Conservation (phyloP, 345 rosid genomes). For the Tarenaya hassleriana region DNA sequence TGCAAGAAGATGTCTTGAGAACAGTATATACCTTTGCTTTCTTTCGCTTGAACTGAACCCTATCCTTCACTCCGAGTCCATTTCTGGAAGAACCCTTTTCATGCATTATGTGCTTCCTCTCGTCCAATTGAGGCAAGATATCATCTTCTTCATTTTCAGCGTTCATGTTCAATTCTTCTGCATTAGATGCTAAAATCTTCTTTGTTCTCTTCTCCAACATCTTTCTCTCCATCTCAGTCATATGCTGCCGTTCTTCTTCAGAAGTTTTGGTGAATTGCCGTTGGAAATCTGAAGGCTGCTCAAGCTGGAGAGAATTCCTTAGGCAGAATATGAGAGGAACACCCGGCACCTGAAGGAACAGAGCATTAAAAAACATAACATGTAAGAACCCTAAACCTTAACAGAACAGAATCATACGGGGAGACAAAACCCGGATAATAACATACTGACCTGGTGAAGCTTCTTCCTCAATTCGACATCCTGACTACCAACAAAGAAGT, state of each 20-base stretch:
- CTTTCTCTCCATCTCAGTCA: conserved; percentile 43
- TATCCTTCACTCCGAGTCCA: conserved; percentile 44
- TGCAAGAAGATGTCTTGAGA: too few species aligned
- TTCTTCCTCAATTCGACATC: conserved; percentile 59
- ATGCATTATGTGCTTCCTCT: conserved; percentile 19
- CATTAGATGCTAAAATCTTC: conserved; percentile 25
- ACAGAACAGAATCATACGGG: neutral
- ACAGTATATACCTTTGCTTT: conserved; percentile 76
- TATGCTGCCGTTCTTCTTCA: conserved; percentile 51
- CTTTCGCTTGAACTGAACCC: conserved; percentile 73
- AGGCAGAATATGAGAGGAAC: conserved; percentile 76
- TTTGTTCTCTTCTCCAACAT: conserved; percentile 39
- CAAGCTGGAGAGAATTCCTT: conserved; percentile 68
- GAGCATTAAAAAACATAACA: neutral
- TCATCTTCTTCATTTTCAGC: conserved; percentile 35
- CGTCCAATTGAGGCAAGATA: conserved; percentile 20
- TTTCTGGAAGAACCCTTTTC: conserved; percentile 24
- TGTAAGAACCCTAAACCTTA: neutral
- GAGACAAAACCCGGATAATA: conserved; percentile 3
- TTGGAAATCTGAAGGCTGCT: conserved; percentile 73
- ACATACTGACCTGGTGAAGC: conserved; percentile 49
- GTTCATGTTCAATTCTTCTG: conserved; percentile 20
- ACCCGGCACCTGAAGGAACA: conserved; percentile 52
- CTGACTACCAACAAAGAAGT: conserved; percentile 86
- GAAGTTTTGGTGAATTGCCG: conserved; percentile 46